Evolutionary conservation across 345 rosid species (phyloP), one percentile per base, ranked within the genome.

Genomic region (Nasturtium officinale): DNA sequence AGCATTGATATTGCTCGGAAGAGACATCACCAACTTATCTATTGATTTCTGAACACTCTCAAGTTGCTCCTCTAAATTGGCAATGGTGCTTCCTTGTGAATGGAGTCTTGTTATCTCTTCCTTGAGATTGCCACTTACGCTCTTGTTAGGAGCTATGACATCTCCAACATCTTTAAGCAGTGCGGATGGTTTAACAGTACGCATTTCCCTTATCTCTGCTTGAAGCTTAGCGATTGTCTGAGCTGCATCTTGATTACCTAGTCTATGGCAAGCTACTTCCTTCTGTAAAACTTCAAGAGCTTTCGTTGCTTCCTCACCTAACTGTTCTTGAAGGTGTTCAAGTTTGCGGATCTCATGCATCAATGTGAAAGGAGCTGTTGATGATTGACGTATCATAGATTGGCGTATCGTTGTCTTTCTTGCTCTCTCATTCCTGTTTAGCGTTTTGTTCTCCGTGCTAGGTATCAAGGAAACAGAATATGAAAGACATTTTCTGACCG

Each of bases 181-280:
- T 30, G 88, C 66, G 12, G 80, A 71, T 43, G 69, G 4, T 72
- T 79, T 83, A 68, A 87, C 84, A 50, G 95, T 70, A 56, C 89
- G 88, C 97, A 96, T 92, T 63, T 85, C 99, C 80, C 89, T 83
- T 73, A 96, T 96, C 81, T 96, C 99, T 72, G 92, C 96, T 77
- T 92, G 99, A 73, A 96, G 84, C 84, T 89, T 96, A 15, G 98
- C 98, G 45, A 96, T 85, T 21, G 99, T 96, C 83, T 96, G 97
- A 2, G 99, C 99, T 76, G 99, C 99, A 85, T 96, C 97, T 84
- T 96, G 99, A 74, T 96, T 96, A 52, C 98, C 98, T 71, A 90
- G 83, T 80, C 97, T 86, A 75, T 96, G 98, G 74, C 96, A 90
- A 73, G 99, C 88, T 47, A 92, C 98, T 78, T 96, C 99, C 81